Evolutionary conservation across 495 filamentous ascomycete species (phyloP).

Genomic region (Glarea lozoyensis): DNA sequence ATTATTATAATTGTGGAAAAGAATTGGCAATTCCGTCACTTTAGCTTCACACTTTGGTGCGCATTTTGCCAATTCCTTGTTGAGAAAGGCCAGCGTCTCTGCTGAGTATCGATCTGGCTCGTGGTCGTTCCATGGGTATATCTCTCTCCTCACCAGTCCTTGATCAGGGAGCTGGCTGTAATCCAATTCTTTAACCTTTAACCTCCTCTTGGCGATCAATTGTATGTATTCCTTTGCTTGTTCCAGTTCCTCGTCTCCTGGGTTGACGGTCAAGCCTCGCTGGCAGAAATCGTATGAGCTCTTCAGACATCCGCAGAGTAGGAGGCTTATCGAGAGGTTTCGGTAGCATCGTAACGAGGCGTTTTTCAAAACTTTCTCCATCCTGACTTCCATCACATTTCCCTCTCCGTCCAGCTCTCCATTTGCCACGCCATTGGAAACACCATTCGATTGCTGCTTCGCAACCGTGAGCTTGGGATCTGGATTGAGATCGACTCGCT

Average conservation of each 20-base stretch:
- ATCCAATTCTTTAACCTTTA: constrained; percentile 28
- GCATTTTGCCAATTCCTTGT: constrained; percentile 49
- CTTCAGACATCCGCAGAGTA: constrained; percentile 59
- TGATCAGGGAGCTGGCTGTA: constrained; percentile 55
- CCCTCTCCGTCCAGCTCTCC: constrained; percentile 24
- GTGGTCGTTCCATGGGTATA: constrained; percentile 89
- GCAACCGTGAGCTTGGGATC: no score
- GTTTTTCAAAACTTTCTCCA: no score
- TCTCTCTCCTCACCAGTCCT: constrained; percentile 70
- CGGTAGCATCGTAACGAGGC: constrained; percentile 44
- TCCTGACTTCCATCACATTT: constrained; percentile 28
- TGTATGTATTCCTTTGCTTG: constrained; percentile 38
- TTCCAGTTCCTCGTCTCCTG: constrained; percentile 36
- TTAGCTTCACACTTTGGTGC: constrained; percentile 66
- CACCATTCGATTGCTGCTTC: no score
- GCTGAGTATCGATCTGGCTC: constrained; percentile 77
- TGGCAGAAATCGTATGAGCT: constrained; percentile 60
- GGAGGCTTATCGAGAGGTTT: constrained; percentile 49
- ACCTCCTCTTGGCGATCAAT: constrained; percentile 33
- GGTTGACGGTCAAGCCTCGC: constrained; percentile 35
- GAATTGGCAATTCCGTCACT: constrained; percentile 60
- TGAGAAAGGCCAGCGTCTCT: constrained; percentile 58
- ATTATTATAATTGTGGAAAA: constrained; percentile 41
- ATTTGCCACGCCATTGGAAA: not conserved
- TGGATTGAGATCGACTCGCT: not conserved